phyloP scores from a whole-genome alignment of 1,284 basidiomycete species.

The Malassezia brasiliensis region DNA sequence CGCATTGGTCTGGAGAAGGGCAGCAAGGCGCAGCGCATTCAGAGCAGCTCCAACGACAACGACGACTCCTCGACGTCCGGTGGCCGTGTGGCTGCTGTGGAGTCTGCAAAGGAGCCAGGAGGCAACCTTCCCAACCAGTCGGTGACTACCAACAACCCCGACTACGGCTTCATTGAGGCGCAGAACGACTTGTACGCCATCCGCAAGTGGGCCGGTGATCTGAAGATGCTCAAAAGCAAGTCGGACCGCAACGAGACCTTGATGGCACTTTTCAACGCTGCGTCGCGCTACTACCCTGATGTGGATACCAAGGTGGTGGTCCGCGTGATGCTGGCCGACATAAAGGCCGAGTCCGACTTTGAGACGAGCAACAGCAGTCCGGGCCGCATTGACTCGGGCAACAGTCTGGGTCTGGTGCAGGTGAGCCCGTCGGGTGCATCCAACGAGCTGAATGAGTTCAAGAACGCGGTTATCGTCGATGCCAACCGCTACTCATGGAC shows the following conservation, averaged over 20 bases:
- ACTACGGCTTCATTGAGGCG: constrained; percentile 28
- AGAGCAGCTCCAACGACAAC: not conserved
- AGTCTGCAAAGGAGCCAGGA: constrained; percentile 5
- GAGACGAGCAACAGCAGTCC: constrained; percentile 19
- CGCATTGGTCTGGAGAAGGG: not conserved
- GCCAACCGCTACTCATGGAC: constrained; percentile 30
- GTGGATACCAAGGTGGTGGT: constrained; percentile 28
- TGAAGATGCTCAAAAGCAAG: constrained; percentile 21
- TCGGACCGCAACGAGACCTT: constrained; percentile 34
- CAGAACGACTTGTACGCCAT: constrained; percentile 35
- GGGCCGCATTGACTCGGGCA: constrained; percentile 35
- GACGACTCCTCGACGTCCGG: not conserved
- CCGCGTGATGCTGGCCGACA: constrained; percentile 40
- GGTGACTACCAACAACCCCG: constrained; percentile 27
- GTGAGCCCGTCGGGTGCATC: constrained; percentile 29
- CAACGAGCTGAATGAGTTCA: constrained; percentile 29
- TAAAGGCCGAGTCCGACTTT: constrained; percentile 44
- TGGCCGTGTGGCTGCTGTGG: constrained; percentile 3
- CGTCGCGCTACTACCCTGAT: constrained; percentile 44
- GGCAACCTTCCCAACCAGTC: constrained; percentile 18
- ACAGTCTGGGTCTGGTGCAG: constrained; percentile 38
- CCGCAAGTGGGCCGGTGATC: constrained; percentile 36
- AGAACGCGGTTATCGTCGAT: constrained; percentile 22
- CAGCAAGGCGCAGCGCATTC: not conserved
- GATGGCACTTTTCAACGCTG: constrained; percentile 36